A percentile compares a stretch with the other conserved stretches of the same genome.
Evolutionary conservation across 2,329 filamentous ascomycete genomes (phyloP).

Genomic region (Elsinoe batatas): DNA sequence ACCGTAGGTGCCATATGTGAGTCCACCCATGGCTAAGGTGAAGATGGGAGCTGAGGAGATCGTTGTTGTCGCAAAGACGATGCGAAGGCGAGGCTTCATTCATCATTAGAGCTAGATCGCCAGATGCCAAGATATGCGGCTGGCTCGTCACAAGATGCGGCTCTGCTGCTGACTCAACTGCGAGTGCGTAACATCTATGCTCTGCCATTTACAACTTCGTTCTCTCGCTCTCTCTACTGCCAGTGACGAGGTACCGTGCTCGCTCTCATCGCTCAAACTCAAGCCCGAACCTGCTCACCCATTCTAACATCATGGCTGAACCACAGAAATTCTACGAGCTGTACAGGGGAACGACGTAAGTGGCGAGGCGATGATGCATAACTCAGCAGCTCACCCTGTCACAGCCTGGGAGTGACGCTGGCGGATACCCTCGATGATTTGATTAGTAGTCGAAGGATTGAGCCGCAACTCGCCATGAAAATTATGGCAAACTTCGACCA

Average conservation of each 20-base stretch:
- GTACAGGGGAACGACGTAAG: slow-evolving; percentile 93
- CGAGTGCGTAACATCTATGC: too few relatives aligned
- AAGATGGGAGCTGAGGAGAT: background rate
- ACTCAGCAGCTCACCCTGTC: background rate
- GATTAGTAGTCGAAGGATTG: slow-evolving; percentile 88
- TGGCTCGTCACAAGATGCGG: background rate
- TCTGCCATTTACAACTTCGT: too few relatives aligned
- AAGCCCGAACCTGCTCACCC: background rate
- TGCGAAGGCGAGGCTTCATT: slow-evolving; percentile 1
- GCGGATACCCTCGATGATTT: slow-evolving; percentile 96
- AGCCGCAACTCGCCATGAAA: slow-evolving; percentile 97
- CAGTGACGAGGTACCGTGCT: background rate
- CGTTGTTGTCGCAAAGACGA: background rate
- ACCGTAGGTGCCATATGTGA: slow-evolving; percentile 29
- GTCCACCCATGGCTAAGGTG: slow-evolving; percentile 22
- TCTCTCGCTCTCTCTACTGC: too few relatives aligned
- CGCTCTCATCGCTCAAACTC: background rate
- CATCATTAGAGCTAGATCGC: slow-evolving; percentile 9
- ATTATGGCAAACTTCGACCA: slow-evolving; percentile 93
- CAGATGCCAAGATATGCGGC: background rate
- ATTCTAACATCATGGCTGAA: slow-evolving; percentile 35
- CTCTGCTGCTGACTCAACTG: background rate
- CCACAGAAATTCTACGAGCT: slow-evolving; percentile 70
- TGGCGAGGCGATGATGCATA: background rate
- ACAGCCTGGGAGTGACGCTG: slow-evolving; percentile 67